Evolutionary conservation across 768 basidiomycete species (phyloP).

Genomic region (Lyophyllum shimeji): DNA sequence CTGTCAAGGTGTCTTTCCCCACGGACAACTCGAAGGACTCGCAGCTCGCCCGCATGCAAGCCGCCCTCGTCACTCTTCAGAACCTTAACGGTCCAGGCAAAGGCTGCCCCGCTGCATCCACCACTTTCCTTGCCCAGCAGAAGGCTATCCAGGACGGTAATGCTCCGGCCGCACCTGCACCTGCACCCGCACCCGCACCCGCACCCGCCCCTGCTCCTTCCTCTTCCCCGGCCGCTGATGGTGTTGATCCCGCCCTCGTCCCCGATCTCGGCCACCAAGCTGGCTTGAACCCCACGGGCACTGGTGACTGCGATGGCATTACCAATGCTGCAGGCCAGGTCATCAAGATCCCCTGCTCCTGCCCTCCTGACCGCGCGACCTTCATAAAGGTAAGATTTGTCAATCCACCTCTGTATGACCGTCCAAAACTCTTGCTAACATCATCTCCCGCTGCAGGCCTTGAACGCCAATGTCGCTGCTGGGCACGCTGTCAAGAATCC

Average conservation of each 20-base stretch:
- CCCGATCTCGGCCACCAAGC: conserved; percentile 56
- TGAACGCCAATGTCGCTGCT: conserved; percentile 58
- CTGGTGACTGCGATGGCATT: conserved; percentile 71
- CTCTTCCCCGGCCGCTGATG: conserved; percentile 28
- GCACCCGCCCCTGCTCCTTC: conserved; percentile 21
- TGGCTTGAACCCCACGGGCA: conserved; percentile 64
- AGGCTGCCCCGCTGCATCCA: conserved; percentile 67
- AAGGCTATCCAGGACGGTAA: conserved; percentile 34
- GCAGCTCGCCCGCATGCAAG: conserved; percentile 55
- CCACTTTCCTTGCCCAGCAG: conserved; percentile 53
- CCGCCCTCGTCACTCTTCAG: conserved; percentile 66
- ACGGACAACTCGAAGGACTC: conserved; percentile 53
- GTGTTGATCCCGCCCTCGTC: conserved; percentile 52
- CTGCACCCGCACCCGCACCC: conserved; percentile 30
- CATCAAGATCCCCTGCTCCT: conserved; percentile 65
- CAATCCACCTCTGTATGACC: not conserved
- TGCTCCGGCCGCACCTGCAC: not conserved
- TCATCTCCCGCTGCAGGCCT: conserved; percentile 24
- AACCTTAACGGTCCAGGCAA: conserved; percentile 67
- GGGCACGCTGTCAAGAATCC: conserved; percentile 67
- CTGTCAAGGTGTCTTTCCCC: conserved; percentile 60
- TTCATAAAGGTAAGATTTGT: conserved; percentile 46
- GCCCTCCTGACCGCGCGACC: conserved; percentile 54
- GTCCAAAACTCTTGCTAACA: not conserved
- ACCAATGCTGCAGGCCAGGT: conserved; percentile 51